Evolutionary conservation across 306 rosid genomes (phyloP).

Genomic region (Amphicarpaea edgeworthii): DNA sequence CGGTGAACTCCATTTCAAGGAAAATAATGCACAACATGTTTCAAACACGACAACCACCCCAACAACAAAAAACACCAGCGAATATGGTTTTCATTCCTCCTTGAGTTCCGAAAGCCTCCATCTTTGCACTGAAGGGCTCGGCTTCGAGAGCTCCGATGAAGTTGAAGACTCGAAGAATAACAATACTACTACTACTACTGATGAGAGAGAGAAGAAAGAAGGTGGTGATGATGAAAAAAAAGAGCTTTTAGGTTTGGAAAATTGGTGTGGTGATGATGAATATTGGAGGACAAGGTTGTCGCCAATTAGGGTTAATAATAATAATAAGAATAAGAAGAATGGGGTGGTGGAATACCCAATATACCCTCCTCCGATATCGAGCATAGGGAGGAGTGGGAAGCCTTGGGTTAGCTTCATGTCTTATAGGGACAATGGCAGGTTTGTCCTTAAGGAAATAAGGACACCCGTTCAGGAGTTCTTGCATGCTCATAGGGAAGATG

Average conservation of each 20-base stretch:
- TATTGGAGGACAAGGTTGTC: slow-evolving; percentile 47
- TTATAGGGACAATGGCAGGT: slow-evolving; percentile 75
- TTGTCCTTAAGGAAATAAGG: slow-evolving; percentile 72
- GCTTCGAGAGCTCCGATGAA: slow-evolving; percentile 76
- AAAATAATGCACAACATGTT: neutral
- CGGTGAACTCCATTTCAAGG: neutral
- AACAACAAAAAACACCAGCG: slow-evolving; percentile 43
- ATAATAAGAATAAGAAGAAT: no score
- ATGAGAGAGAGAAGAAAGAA: slow-evolving; percentile 32
- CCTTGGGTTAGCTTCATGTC: slow-evolving; percentile 76
- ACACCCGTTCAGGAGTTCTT: slow-evolving; percentile 68
- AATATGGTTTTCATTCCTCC: no score
- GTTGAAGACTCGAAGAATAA: slow-evolving; percentile 56
- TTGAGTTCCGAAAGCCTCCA: slow-evolving; percentile 61
- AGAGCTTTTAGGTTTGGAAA: neutral
- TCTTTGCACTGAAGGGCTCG: slow-evolving; percentile 77
- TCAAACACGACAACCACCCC: neutral
- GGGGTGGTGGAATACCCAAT: no score
- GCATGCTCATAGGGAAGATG: slow-evolving; percentile 85
- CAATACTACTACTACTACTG: no score
- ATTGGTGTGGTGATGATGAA: slow-evolving; percentile 44
- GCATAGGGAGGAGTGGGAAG: slow-evolving; percentile 75
- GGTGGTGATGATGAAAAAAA: neutral
- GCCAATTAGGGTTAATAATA: slow-evolving; percentile 40
- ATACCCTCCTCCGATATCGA: slow-evolving; percentile 90